These are phyloP conservation scores for Pythium diclinum DNA, from an alignment of 352 stramenopile genomes.

Conservation along the genomic window DNA sequence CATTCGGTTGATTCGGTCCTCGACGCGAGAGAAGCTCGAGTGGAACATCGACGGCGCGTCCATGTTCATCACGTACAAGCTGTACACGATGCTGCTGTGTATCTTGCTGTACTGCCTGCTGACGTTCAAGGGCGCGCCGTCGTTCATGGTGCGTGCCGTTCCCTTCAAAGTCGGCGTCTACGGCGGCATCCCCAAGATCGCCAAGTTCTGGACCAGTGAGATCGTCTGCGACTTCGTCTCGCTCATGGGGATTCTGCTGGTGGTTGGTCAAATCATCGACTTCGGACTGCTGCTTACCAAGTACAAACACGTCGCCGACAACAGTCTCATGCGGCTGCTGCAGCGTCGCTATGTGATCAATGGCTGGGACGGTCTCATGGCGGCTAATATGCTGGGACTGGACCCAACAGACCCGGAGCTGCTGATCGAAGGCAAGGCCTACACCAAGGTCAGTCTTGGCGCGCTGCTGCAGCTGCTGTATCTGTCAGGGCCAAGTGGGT, in stretches of 20 bases:
- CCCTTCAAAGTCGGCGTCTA: conserved; percentile 34
- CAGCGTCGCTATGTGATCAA: conserved; percentile 48
- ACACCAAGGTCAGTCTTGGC: conserved; percentile 38
- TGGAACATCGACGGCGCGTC: conserved; percentile 47
- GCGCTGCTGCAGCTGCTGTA: conserved; percentile 48
- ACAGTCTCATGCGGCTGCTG: conserved; percentile 42
- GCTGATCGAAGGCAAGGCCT: conserved; percentile 19
- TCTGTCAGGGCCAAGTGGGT: conserved; percentile 44
- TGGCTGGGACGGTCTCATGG: conserved; percentile 43
- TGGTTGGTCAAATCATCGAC: neutral
- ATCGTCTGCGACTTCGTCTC: conserved; percentile 50
- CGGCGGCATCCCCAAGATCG: conserved; percentile 33
- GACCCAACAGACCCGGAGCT: conserved; percentile 29
- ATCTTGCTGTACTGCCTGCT: conserved; percentile 39
- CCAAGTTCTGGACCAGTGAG: conserved; percentile 49
- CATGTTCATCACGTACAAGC: conserved; percentile 49
- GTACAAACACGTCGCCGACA: conserved; percentile 41
- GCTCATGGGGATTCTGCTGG: conserved; percentile 11
- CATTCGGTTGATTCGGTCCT: conserved; percentile 33
- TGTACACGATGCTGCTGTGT: conserved; percentile 51
- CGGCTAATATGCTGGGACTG: conserved; percentile 41
- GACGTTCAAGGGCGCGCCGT: conserved; percentile 30
- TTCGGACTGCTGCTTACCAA: conserved; percentile 20
- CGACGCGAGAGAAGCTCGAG: conserved; percentile 35
- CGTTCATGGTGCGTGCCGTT: conserved; percentile 40